Evolutionary conservation across 768 basidiomycete genomes (phyloP), one percentile per base, ranked within the genome.

Genomic region (Podaxis sp.): DNA sequence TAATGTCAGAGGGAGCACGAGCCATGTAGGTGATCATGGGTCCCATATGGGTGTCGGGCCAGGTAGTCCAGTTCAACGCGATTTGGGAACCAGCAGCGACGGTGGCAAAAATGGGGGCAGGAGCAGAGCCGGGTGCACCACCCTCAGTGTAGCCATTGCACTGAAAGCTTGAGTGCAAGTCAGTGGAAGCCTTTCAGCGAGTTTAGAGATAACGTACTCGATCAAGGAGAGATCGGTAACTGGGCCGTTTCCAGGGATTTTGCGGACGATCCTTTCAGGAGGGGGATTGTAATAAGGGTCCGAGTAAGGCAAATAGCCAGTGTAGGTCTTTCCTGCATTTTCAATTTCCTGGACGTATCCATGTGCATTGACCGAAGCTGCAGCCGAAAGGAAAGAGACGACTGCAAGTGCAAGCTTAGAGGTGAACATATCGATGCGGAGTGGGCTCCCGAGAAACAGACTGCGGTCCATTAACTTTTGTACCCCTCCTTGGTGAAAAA

Each of bases 21-120:
- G 78, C 80, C 74, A 80, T 75, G 65, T 78, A 80, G 1, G 80
- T 81, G 64, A 80, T 73, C 66, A 79, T 69, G 1, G 77, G 80
- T 8, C 80, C 78, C 70, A 73, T 40, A 66, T 76, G 76, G 54
- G 73, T 76, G 41, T 73, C 72, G 3, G 76, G 75, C 76, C 76
- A 68, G 5, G 70, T 64, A 5, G 75, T 79, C 78, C 77, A 81
- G 66, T 80, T 77, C 58, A 81, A 67, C 7, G 72, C 69, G 46
- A 81, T 67, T 37, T 73, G 70, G 8, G 73, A 71, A 15, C 79
- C 80, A 2, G 80, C 75, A 2, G 76, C 72, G 30, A 79, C 72
- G 0, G 75, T 78, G 3, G 76, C 79, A 58, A 69, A 68, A 36
- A 80, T 59, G 2, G 76, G 73, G 4, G 77, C 76, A 17, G 80